Percentiles rank a stretch among this genome's conserved stretches.
phyloP scores from a whole-genome alignment of 495 filamentous ascomycete species.

The Daldinia concentrica region DNA sequence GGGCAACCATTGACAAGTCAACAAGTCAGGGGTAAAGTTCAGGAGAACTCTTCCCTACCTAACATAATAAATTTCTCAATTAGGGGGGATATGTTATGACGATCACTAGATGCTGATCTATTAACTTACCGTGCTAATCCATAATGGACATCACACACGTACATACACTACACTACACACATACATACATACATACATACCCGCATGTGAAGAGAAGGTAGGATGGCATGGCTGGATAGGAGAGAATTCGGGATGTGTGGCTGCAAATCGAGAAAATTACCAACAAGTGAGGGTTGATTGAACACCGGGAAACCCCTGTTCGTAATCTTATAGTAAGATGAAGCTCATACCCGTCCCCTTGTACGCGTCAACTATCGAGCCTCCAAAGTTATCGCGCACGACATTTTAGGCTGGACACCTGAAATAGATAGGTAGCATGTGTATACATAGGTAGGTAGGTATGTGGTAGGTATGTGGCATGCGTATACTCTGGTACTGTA shows the following conservation, averaged over 20 bases:
- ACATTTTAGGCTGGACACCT: slow-evolving; percentile 29
- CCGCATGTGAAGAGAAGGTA: slow-evolving; percentile 32
- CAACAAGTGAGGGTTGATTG: slow-evolving; percentile 26
- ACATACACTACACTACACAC: slow-evolving; percentile 23
- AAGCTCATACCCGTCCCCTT: slow-evolving; percentile 43
- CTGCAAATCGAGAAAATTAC: slow-evolving; percentile 26
- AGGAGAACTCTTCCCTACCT: slow-evolving; percentile 24
- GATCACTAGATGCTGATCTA: slow-evolving; percentile 18
- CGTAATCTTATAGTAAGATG: slow-evolving; percentile 44
- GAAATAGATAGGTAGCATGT: neutral
- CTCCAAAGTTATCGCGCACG: slow-evolving; percentile 33
- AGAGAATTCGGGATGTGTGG: slow-evolving; percentile 30
- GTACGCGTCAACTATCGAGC: slow-evolving; percentile 33
- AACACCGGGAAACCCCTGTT: slow-evolving; percentile 39
- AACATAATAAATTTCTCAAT: slow-evolving; percentile 15
- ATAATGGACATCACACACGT: slow-evolving; percentile 30
- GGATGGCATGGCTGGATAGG: slow-evolving; percentile 17
- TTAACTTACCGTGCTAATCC: slow-evolving; percentile 28
- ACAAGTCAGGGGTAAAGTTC: slow-evolving; percentile 41
- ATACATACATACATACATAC: neutral
- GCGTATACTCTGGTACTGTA: no score
- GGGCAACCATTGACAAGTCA: slow-evolving; percentile 13
- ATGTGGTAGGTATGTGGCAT: no score
- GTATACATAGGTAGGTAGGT: neutral
- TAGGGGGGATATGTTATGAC: slow-evolving; percentile 27